Evolutionary conservation across 2,329 filamentous ascomycete genomes (phyloP), one percentile per base, ranked within the genome.

Genomic region (Aspergillus piperis): DNA sequence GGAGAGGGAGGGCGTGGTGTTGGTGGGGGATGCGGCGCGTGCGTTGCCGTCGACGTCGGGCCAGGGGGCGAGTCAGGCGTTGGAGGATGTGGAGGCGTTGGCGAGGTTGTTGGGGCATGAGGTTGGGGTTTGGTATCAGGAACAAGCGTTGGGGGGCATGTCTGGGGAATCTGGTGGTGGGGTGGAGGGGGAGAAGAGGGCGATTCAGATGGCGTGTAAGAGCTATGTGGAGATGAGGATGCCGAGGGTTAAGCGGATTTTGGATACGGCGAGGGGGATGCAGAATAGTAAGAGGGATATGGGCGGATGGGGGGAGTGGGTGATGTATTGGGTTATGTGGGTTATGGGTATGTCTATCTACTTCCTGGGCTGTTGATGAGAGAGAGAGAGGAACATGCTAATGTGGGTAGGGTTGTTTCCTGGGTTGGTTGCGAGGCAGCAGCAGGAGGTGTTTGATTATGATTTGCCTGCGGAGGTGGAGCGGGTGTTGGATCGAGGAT

Each of bases 21-120:
- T 87, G 2, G 71, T 86, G 2, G 85, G 84, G 3, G 84, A 87
- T 68, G 83, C 83, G 2, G 84, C 83, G 0, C 84, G 87, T 70
- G 83, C 84, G 0, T 73, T 86, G 58, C 80, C 82, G 2, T 79
- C 84, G 0, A 81, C 79, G 5, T 80, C 80, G 0, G 83, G 84
- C 2, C 84, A 86, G 68, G 85, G 84, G 0, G 78, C 81, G 0
- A 82, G 79, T 3, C 84, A 86, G 69, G 84, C 82, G 0, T 66
- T 87, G 10, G 84, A 87, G 67, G 84, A 87, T 70, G 78, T 77
- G 0, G 80, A 83, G 62, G 75, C 79, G 0, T 71, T 85, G 8
- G 72, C 76, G 0, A 60, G 82, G 23, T 70, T 84, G 1, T 67
- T 81, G 36, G 44, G 67, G 1, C 73, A 78, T 57, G 32, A 36